Conservation (phyloP, 75 land plant species). For the Selaginella moellendorffii region DNA sequence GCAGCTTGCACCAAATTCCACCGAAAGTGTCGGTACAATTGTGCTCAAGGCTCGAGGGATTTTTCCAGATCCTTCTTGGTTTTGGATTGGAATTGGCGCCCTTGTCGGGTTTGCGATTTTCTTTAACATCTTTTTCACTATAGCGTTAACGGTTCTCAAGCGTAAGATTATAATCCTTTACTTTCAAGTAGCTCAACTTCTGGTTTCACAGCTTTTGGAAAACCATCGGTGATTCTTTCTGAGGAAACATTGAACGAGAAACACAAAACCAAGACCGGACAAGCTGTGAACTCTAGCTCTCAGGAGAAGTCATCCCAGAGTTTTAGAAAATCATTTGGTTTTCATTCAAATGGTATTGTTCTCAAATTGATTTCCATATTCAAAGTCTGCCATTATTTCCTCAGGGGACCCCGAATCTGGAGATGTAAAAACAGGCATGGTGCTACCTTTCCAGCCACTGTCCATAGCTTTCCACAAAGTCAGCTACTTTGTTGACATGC, state of each 20-base stretch:
- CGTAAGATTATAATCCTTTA: background rate
- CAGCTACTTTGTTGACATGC: conserved; percentile 9
- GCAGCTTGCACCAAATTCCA: background rate
- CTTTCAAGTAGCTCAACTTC: background rate
- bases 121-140: background rate
- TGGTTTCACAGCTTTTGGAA: background rate
- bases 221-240: background rate
- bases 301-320: background rate
- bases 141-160: background rate
- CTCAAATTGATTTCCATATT: background rate
- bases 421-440: conserved; percentile 3
- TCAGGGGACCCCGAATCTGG: background rate
- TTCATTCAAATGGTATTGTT: background rate
- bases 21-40: background rate
- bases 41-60: background rate
- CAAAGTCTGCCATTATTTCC: background rate
- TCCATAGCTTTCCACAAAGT: background rate
- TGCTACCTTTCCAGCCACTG: conserved; percentile 1
- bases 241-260: background rate
- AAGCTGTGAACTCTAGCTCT: too few species aligned
- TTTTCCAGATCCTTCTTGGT: conserved; percentile 3
- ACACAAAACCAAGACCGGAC: background rate
- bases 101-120: background rate
- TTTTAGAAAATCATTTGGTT: background rate
- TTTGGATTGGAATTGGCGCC: conserved; percentile 1